Base-by-base conservation (phyloP, 2,329 filamentous ascomycete species). In the Phaeoacremonium minimum region DNA sequence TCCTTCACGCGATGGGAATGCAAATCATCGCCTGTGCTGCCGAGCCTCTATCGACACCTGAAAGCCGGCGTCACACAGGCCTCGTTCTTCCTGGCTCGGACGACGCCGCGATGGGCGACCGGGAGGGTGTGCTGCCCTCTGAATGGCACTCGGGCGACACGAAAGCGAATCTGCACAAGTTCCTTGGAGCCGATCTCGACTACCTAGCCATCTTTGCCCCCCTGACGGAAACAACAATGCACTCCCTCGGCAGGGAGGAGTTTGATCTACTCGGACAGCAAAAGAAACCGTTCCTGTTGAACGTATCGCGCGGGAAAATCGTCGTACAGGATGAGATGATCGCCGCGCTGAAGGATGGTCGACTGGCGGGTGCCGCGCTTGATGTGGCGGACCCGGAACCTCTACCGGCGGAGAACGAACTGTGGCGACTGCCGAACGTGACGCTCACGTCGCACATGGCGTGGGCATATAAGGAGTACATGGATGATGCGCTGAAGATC, bases 371-470 rank as follows among this genome's bases (percentile, higher is more conserved):
- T 7, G 36, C 31, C 11, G 36, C 36, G 15, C 17, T 38, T 14
- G 36, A 38, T 9, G 31, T 33, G 19, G 29, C 31, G 19, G 36
- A 38, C 31, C 30, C 26, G 17, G 36, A 38, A 28, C 36, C 36
- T 20, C 36, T 38, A 15, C 31, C 36, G 7, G 30, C 12, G 30
- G 30, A 33, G 15, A 30, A 33, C n/a, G 36, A 38, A 28, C 14
- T 38, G 14, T 38, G 36, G 36, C 14, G 11, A 9, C 4, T 38
- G 14, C 36, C 36, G 14, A 38, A 30, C 18, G 36, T 38, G 36
- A 33, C 20, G 30, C 30, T 38, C 12, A 38, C 36, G 36, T 31
- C 36, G 26, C 31, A 38, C 12, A 38, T 38, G 31, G 33, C 30
- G 17, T 38, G 36, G 36, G 32, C 30, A 13, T 38, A 20, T 18